Conservation (phyloP, 768 basidiomycete species). For the Russula virescens region DNA sequence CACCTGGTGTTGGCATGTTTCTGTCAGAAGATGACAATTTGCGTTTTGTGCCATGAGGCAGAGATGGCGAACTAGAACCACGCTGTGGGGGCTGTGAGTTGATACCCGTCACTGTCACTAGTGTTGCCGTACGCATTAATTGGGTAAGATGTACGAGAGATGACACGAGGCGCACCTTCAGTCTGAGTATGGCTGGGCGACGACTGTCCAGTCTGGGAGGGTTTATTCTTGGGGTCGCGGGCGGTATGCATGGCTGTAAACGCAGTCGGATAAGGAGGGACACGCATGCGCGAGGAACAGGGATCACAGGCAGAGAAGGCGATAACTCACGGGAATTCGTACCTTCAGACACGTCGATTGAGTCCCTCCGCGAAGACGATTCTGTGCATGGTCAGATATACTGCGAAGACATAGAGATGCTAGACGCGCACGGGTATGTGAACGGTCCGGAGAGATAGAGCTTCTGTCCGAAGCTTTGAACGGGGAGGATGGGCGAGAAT, state of each 20-base stretch:
- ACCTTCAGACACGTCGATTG: constrained; percentile 20
- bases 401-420: background rate
- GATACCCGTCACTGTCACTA: constrained; percentile 39
- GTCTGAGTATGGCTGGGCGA: constrained; percentile 17
- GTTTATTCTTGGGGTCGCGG: constrained; percentile 22
- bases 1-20: constrained; percentile 42
- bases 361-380: constrained; percentile 16
- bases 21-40: constrained; percentile 71
- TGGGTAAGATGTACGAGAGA: constrained; percentile 18
- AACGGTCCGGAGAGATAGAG: constrained; percentile 32
- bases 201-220: constrained; percentile 15
- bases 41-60: constrained; percentile 64
- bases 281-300: background rate
- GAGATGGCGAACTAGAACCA: constrained; percentile 24
- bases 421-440: constrained; percentile 21
- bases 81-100: constrained; percentile 24
- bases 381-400: constrained; percentile 11
- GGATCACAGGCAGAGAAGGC: background rate
- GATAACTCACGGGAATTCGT: constrained; percentile 14
- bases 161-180: constrained; percentile 23
- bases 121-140: constrained; percentile 16
- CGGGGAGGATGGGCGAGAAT: constrained; percentile 57
- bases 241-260: constrained; percentile 17
- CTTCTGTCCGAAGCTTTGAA: constrained; percentile 65
- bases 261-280: constrained; percentile 2